A percentile compares a stretch with the other conserved stretches of the same genome.
These are phyloP conservation scores for Lanmaoa rubissima DNA, from an alignment of 768 basidiomycete species.

Conservation along the genomic window DNA sequence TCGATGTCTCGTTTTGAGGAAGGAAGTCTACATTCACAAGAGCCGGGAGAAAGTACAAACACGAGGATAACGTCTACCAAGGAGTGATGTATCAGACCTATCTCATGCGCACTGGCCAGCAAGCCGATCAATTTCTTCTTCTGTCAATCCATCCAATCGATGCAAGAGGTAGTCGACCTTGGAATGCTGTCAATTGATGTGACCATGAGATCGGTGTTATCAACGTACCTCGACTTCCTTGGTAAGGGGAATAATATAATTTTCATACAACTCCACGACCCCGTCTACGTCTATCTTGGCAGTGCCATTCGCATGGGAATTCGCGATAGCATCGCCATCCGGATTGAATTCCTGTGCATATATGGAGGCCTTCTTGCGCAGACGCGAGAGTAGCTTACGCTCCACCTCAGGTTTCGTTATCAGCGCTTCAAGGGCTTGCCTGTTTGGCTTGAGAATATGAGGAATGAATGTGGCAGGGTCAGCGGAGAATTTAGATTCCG, in stretches of 20 bases:
- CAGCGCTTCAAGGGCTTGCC: conserved; percentile 71
- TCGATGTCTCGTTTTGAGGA: neutral
- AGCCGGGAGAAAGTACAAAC: conserved; percentile 2
- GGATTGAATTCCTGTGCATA: conserved; percentile 82
- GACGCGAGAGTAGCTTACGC: conserved; percentile 71
- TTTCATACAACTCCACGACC: conserved; percentile 91
- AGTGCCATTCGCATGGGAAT: conserved; percentile 32
- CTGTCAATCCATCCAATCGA: conserved; percentile 80
- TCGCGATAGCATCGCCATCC: conserved; percentile 53
- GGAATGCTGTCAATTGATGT: neutral
- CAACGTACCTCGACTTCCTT: conserved; percentile 92
- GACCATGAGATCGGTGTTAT: neutral
- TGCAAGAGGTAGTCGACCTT: conserved; percentile 96
- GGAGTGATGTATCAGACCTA: neutral
- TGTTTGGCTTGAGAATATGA: conserved; percentile 81
- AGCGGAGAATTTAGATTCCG: conserved; percentile 93
- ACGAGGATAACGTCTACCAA: neutral
- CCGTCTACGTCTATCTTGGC: conserved; percentile 89
- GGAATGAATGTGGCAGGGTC: conserved; percentile 88
- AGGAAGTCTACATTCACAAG: conserved; percentile 6
- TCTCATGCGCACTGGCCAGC: conserved; percentile 19
- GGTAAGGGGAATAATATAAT: conserved; percentile 94
- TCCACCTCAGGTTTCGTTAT: conserved; percentile 99
- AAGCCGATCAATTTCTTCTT: conserved; percentile 75
- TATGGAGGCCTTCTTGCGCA: conserved; percentile 79